Base-by-base conservation (phyloP, 192 early-diverging fungal species). In the Mycoemilia scoparia region DNA sequence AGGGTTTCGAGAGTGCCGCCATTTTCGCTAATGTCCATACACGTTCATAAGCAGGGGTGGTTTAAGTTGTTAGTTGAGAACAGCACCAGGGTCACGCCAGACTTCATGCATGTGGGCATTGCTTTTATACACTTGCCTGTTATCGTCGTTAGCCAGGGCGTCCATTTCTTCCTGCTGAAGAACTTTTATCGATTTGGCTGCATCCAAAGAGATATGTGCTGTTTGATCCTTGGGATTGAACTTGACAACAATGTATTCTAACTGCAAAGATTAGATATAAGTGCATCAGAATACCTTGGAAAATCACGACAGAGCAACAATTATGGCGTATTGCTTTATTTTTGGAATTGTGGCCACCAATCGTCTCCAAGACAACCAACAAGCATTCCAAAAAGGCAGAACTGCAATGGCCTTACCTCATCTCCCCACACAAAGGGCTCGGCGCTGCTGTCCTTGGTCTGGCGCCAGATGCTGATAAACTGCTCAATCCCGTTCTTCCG, bases 341-440 rank as follows among this genome's bases (percentile, higher is more conserved):
- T n/a, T n/a, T n/a, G n/a, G n/a, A n/a, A n/a, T n/a, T n/a, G n/a
- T n/a, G n/a, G n/a, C n/a, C n/a, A n/a, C n/a, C n/a, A n/a, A n/a
- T n/a, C n/a, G n/a, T n/a, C n/a, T n/a, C n/a, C n/a, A n/a, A n/a
- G n/a, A n/a, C n/a, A n/a, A n/a, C n/a, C n/a, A n/a, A n/a, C 11
- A 32, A 5, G 19, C 4, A 32, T 32, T 7, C 5, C 11, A 32
- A 4, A 32, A 6, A 4, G 31, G 31, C 31, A 4, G 31, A 14
- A 6, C 15, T 35, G 12, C 13, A n/a, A 21, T 15, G 28, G 5
- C 26, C 33, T 53, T 65, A 89, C 86, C 72, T 98, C 93, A 45
- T 98, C 93, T 35, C 93, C 93, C 88, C 90, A 98, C 12, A 87
- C 60, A 7, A 92, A 66, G 32, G 64, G 64, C 56, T 87, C 79